These are phyloP conservation scores for Eucommia ulmoides DNA, from an alignment of 257 asterid species.

Conservation along the genomic window DNA sequence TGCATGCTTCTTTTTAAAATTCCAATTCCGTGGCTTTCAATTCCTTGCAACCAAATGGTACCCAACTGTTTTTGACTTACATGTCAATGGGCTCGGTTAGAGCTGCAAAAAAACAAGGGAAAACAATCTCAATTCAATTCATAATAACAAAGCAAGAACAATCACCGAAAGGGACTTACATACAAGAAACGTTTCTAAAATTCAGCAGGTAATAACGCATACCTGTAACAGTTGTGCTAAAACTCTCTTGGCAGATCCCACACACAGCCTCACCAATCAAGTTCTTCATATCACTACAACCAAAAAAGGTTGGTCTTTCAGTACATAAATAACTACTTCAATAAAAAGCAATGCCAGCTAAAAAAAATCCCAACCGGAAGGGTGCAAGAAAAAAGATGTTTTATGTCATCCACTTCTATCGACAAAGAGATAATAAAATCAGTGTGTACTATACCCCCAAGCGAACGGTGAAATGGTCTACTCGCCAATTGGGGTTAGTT, in stretches of 20 bases:
- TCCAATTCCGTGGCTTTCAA: no score
- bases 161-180: background rate
- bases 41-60: no score
- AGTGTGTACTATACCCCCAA: no score
- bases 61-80: conserved; percentile 25
- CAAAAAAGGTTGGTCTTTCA: conserved; percentile 1
- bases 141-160: background rate
- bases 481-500: no score
- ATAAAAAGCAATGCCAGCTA: no score
- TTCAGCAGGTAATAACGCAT: background rate
- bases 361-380: no score
- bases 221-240: conserved; percentile 72
- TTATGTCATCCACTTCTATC: no score
- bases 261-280: conserved; percentile 74
- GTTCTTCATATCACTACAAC: conserved; percentile 78
- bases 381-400: no score
- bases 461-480: no score
- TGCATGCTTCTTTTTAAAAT: no score
- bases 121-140: background rate
- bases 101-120: conserved; percentile 29
- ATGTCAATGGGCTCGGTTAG: conserved; percentile 72
- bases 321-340: background rate
- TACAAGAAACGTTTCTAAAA: background rate
- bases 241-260: conserved; percentile 82
- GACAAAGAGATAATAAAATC: no score